Evolutionary conservation across 2,329 filamentous ascomycete genomes (phyloP).

Genomic region (Didymellaceae sp.): DNA sequence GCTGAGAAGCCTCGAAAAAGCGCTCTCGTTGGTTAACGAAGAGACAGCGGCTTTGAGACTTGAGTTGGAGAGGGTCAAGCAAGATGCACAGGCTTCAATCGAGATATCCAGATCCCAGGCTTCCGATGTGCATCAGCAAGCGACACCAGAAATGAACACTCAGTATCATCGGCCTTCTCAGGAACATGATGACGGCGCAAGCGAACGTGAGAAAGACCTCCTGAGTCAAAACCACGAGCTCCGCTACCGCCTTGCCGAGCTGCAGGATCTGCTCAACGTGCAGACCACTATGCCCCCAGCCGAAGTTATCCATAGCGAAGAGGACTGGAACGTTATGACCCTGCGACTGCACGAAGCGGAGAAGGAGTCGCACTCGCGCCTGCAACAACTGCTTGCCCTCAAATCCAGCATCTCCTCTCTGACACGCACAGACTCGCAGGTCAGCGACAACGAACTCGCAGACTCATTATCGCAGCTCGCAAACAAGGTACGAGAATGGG

Average conservation of each 20-base stretch:
- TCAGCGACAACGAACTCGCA: slow-evolving; percentile 70
- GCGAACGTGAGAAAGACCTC: slow-evolving; percentile 17
- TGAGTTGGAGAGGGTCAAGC: slow-evolving; percentile 35
- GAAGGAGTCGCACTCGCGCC: slow-evolving; percentile 62
- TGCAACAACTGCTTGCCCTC: slow-evolving; percentile 68
- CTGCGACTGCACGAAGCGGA: slow-evolving; percentile 53
- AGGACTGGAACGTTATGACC: slow-evolving; percentile 38
- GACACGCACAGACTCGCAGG: slow-evolving; percentile 66
- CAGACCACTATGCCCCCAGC: slow-evolving; percentile 20
- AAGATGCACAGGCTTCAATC: slow-evolving; percentile 28
- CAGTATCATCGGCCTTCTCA: neutral
- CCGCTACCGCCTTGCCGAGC: slow-evolving; percentile 30
- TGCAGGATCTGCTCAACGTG: slow-evolving; percentile 34
- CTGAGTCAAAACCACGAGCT: slow-evolving; percentile 34
- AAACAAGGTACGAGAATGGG: slow-evolving; percentile 76
- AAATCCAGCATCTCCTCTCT: slow-evolving; percentile 75
- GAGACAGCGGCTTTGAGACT: slow-evolving; percentile 33
- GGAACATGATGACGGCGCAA: neutral
- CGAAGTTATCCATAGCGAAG: slow-evolving; percentile 12
- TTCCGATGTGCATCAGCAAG: slow-evolving; percentile 11
- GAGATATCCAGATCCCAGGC: slow-evolving; percentile 30
- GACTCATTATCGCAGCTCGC: slow-evolving; percentile 67
- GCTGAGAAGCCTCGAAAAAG: slow-evolving; percentile 37
- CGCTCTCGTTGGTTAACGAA: slow-evolving; percentile 29
- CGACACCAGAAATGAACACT: neutral